Evolutionary conservation across 805 yeast genomes (phyloP).

Genomic region (Kuraishia cidri): DNA sequence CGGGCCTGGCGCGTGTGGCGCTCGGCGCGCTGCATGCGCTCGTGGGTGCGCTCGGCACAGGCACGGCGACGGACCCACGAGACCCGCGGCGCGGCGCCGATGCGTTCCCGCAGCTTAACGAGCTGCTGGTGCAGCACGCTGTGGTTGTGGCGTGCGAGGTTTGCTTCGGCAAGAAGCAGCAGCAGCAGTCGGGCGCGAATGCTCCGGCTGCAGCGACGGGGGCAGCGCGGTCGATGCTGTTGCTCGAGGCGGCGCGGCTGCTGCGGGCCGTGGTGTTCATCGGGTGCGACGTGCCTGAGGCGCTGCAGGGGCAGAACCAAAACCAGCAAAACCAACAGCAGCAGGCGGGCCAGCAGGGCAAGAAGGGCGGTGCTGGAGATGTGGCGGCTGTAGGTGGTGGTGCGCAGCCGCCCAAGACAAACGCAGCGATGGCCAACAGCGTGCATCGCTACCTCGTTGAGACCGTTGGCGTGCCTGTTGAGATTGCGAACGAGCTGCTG

Average conservation of each 20-base stretch:
- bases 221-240: too few relatives aligned
- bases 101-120: slow-evolving; percentile 57
- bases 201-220: too few relatives aligned
- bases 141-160: slow-evolving; percentile 67
- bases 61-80: slow-evolving; percentile 50
- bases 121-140: slow-evolving; percentile 57
- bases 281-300: slow-evolving; percentile 19
- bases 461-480: slow-evolving; percentile 56
- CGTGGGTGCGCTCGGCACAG: slow-evolving; percentile 56
- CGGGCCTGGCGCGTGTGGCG: slow-evolving; percentile 59
- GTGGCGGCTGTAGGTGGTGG: neutral
- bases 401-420: slow-evolving; percentile 10
- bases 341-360: slow-evolving; percentile 2
- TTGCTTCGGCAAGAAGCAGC: slow-evolving; percentile 61
- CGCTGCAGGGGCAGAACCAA: too few relatives aligned
- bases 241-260: too few relatives aligned
- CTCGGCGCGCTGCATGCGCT: slow-evolving; percentile 61
- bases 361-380: neutral
- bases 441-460: slow-evolving; percentile 27
- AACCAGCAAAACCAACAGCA: slow-evolving; percentile 9
- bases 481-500: slow-evolving; percentile 53
- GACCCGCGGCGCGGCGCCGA: slow-evolving; percentile 44
- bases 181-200: too few relatives aligned
- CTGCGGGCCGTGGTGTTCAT: slow-evolving; percentile 48
- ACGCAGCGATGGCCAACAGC: slow-evolving; percentile 19